A percentile compares a stretch with the other conserved stretches of the same genome.
These are phyloP conservation scores for Salpingoeca rosetta DNA, from an alignment of 78 protist species.

Conservation along the genomic window DNA sequence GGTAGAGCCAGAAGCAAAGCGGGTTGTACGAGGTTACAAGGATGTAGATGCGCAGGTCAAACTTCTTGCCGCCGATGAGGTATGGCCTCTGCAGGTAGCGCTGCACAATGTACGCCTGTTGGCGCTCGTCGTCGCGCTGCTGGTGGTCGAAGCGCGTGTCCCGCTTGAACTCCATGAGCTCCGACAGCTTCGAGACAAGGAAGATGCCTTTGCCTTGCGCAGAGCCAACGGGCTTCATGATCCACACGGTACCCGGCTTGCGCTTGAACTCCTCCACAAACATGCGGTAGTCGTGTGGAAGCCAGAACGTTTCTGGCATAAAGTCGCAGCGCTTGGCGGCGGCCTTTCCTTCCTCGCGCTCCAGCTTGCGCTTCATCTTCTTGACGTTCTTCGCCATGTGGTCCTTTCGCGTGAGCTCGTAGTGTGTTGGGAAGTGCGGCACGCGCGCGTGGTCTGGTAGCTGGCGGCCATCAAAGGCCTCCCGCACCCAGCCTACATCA, in stretches of 20 bases:
- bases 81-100: constrained; percentile 51
- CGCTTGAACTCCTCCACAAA: constrained; percentile 56
- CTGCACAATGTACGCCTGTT: constrained; percentile 44
- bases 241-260: constrained; percentile 3
- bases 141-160: background rate
- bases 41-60: constrained; percentile 56
- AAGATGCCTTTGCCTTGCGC: constrained; percentile 84
- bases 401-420: constrained; percentile 49
- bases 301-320: background rate
- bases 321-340: constrained; percentile 12
- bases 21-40: constrained; percentile 56
- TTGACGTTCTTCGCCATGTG: constrained; percentile 35
- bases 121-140: constrained; percentile 10
- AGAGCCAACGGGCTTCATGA: constrained; percentile 42
- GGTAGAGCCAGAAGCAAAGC: constrained; percentile 47
- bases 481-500: background rate
- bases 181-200: constrained; percentile 61
- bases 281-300: constrained; percentile 59
- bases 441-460: background rate
- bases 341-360: background rate
- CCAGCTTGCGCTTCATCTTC: constrained; percentile 24
- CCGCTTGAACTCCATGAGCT: constrained; percentile 65
- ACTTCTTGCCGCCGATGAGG: constrained; percentile 64
- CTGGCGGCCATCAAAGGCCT: background rate
- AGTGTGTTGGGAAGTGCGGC: constrained; percentile 38